Conservation (phyloP, 2,329 filamentous ascomycete genomes). For the Teratosphaeria nubilosa region DNA sequence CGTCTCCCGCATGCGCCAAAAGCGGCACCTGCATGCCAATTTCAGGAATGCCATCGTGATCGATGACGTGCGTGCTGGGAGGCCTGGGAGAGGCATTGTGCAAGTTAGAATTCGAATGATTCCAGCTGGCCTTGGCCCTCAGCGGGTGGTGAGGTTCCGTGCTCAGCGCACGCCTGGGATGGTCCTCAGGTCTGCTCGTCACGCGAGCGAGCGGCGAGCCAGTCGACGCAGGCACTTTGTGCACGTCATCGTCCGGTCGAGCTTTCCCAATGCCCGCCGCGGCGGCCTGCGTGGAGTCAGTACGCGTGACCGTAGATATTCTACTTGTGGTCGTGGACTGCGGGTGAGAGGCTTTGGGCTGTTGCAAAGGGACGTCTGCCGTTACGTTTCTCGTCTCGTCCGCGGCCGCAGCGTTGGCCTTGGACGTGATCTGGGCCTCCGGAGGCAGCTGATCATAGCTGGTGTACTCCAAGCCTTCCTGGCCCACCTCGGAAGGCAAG, state of each 20-base stretch:
- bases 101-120: constrained; percentile 37
- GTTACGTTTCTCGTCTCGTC: constrained; percentile 55
- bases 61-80: constrained; percentile 45
- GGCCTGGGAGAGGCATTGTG: constrained; percentile 40
- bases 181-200: constrained; percentile 13
- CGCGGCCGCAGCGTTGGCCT: constrained; percentile 12
- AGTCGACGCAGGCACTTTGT: constrained; percentile 16
- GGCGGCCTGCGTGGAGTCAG: constrained; percentile 78
- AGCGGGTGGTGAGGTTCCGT: constrained; percentile 45
- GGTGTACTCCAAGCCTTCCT: constrained; percentile 84
- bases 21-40: constrained; percentile 90
- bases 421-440: constrained; percentile 21
- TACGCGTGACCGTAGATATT: constrained; percentile 76
- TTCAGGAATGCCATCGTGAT: constrained; percentile 73
- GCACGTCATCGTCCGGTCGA: constrained; percentile 41
- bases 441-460: constrained; percentile 40
- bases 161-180: constrained; percentile 16
- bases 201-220: constrained; percentile 15
- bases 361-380: constrained; percentile 75
- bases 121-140: constrained; percentile 53
- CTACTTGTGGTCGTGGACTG: constrained; percentile 71
- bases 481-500: constrained; percentile 66
- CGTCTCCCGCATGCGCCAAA: constrained; percentile 84
- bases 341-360: constrained; percentile 78
- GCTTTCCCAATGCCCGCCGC: constrained; percentile 70